These are phyloP conservation scores for Penstemon eatonii DNA, from an alignment of 257 asterid genomes.

Conservation along the genomic window DNA sequence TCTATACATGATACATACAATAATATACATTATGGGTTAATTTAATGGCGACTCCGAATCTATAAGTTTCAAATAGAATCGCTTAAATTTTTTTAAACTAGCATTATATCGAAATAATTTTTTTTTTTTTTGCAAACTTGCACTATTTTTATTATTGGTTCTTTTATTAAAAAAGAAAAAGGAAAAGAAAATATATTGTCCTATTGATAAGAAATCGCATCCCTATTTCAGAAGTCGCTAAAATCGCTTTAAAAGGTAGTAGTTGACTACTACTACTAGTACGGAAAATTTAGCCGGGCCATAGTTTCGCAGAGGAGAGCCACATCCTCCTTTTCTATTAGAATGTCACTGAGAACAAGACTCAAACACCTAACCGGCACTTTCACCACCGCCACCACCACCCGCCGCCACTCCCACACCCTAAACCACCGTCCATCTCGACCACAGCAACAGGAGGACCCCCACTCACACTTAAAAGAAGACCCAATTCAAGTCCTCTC, in stretches of 20 bases:
- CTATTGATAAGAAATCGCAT: not conserved
- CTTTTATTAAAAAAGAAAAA: too few relatives aligned
- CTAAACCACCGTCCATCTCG: conserved; percentile 26
- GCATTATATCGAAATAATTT: too few relatives aligned
- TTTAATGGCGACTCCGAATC: too few relatives aligned
- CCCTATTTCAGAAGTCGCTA: not conserved
- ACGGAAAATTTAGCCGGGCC: not conserved
- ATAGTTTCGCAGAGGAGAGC: not conserved
- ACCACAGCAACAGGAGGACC: conserved; percentile 45
- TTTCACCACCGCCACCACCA: conserved; percentile 31
- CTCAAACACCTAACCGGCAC: conserved; percentile 59
- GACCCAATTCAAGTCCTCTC: conserved; percentile 77
- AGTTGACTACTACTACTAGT: too few relatives aligned
- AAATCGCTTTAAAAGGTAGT: not conserved
- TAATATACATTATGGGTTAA: too few relatives aligned
- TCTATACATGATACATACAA: too few relatives aligned
- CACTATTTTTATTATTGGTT: too few relatives aligned
- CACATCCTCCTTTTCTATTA: conserved; percentile 5
- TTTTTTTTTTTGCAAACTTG: too few relatives aligned
- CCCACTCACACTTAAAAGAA: conserved; percentile 62
- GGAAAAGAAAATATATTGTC: not conserved
- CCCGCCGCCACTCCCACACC: conserved; percentile 34
- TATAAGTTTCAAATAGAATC: too few relatives aligned
- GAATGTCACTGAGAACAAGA: conserved; percentile 66
- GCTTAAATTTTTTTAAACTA: too few relatives aligned